These are phyloP conservation scores for Usnea hakonensis DNA, from an alignment of 495 filamentous ascomycete genomes.

Conservation along the genomic window DNA sequence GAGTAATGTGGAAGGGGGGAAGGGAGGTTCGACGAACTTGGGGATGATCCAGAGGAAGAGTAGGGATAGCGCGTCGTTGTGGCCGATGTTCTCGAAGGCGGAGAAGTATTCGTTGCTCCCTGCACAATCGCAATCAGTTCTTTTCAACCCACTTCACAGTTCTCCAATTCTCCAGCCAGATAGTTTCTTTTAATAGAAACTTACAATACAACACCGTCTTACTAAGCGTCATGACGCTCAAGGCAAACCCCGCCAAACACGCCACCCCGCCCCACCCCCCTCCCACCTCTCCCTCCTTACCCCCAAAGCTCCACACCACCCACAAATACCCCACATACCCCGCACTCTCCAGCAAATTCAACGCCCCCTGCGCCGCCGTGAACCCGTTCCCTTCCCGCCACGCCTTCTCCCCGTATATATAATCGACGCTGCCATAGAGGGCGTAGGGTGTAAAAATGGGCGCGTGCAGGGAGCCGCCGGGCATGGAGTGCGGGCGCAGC, in stretches of 20 bases:
- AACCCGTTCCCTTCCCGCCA: slow-evolving; percentile 68
- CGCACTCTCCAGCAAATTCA: slow-evolving; percentile 68
- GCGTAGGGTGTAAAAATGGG: slow-evolving; percentile 74
- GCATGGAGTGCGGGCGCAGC: slow-evolving; percentile 76
- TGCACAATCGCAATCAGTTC: slow-evolving; percentile 25
- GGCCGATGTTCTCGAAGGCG: slow-evolving; percentile 70
- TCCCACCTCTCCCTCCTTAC: slow-evolving; percentile 27
- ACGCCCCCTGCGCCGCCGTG: slow-evolving; percentile 61
- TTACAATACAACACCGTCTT: slow-evolving; percentile 86
- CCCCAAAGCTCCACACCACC: slow-evolving; percentile 47
- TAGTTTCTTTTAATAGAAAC: slow-evolving; percentile 33
- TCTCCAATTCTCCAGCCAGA: too few species aligned
- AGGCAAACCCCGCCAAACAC: slow-evolving; percentile 58
- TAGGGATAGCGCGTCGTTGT: slow-evolving; percentile 53
- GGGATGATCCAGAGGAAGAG: slow-evolving; percentile 68
- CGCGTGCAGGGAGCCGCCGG: slow-evolving; percentile 64
- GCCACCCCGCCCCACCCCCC: slow-evolving; percentile 39
- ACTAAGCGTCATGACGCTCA: slow-evolving; percentile 71
- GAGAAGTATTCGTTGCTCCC: slow-evolving; percentile 73
- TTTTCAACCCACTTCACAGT: not conserved
- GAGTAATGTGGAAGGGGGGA: too few species aligned
- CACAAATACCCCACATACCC: slow-evolving; percentile 65
- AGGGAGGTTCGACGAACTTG: slow-evolving; percentile 62
- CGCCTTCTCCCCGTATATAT: slow-evolving; percentile 77
- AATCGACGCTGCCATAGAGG: slow-evolving; percentile 73